Conservation (phyloP, 2,329 filamentous ascomycete genomes). For the Colletotrichum lini region DNA sequence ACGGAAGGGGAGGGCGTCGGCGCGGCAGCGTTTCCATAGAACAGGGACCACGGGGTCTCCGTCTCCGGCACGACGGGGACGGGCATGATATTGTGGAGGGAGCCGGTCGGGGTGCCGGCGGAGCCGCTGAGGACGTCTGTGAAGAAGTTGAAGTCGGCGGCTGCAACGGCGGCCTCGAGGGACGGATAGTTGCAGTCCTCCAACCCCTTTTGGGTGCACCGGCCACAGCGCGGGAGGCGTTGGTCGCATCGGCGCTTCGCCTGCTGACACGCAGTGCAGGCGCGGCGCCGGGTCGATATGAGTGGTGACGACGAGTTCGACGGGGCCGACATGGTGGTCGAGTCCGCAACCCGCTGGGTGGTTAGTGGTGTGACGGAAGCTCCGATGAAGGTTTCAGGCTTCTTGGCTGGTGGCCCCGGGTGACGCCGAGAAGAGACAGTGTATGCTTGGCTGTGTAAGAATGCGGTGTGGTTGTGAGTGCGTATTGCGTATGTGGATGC, state of each 20-base stretch:
- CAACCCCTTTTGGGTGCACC: constrained; percentile 49
- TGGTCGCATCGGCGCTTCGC: constrained; percentile 57
- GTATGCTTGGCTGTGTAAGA: constrained; percentile 14
- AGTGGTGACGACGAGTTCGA: constrained; percentile 39
- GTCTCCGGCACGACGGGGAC: constrained; percentile 31
- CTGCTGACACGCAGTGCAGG: constrained; percentile 53
- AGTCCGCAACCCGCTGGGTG: constrained; percentile 22
- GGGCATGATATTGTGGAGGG: constrained; percentile 37
- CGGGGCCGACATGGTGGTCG: constrained; percentile 40
- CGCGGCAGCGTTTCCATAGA: constrained; percentile 36
- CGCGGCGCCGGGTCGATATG: constrained; percentile 47
- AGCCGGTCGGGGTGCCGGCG: constrained; percentile 26
- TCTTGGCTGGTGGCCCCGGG: background rate
- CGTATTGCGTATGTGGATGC: background rate
- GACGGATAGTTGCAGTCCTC: constrained; percentile 46
- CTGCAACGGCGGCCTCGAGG: constrained; percentile 42
- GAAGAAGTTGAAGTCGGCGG: constrained; percentile 48
- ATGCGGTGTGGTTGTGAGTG: constrained; percentile 1
- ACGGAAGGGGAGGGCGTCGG: constrained; percentile 31
- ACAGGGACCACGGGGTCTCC: constrained; percentile 39
- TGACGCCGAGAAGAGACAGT: constrained; percentile 12
- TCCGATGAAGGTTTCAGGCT: background rate
- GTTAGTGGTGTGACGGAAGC: background rate
- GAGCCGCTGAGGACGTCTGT: constrained; percentile 44
- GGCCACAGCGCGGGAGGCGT: constrained; percentile 50